Evolutionary conservation across 2,329 filamentous ascomycete species (phyloP), one percentile per base, ranked within the genome.

Genomic region (Xenosphaeropsis pyriputrescens): DNA sequence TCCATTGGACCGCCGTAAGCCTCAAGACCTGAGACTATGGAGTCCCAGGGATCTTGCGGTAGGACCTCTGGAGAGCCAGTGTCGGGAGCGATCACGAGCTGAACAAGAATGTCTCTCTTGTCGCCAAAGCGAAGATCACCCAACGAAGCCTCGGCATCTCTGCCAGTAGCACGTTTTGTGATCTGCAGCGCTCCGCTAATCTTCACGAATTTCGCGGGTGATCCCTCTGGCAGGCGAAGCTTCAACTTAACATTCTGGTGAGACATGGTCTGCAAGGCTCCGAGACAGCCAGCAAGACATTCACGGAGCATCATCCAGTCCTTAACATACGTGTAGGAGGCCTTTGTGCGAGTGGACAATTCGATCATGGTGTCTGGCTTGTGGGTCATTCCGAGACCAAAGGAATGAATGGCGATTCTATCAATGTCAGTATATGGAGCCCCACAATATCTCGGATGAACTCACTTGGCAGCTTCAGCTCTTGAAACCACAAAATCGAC

Each of bases 241-340:
- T 93, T 94, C 39, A 98, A 70, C 64, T 93, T 95, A 40, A 93
- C 91, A 53, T 96, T 96, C 57, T 96, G 91, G 56, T 98, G 91
- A n/a, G 91, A 96, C 18, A 85, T 79, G 2, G 85, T 86, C 58
- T 98, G 91, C 55, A 96, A 72, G 12, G 85, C 79, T 34, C 91
- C 91, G 18, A 98, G 65, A 52, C 89, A 96, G 32, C 91, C 91
- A 17, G 88, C 91, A 33, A 95, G 70, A 56, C 91, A 96, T 58
- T 98, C 91, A 18, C 91, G 80, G 29, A 98, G 71, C 89, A 96
- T 98, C 89, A 96, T 96, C 91, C 91, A 98, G 58, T 98, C 91
- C 61, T 96, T 98, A 48, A 98, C 88, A 52, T 96, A 98, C 1
- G 86, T 93, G 54, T 96, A 98, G 1, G 86, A 93, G 4, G 88